Base-by-base conservation (phyloP, 2,329 filamentous ascomycete species). In the Aureobasidium sp. region DNA sequence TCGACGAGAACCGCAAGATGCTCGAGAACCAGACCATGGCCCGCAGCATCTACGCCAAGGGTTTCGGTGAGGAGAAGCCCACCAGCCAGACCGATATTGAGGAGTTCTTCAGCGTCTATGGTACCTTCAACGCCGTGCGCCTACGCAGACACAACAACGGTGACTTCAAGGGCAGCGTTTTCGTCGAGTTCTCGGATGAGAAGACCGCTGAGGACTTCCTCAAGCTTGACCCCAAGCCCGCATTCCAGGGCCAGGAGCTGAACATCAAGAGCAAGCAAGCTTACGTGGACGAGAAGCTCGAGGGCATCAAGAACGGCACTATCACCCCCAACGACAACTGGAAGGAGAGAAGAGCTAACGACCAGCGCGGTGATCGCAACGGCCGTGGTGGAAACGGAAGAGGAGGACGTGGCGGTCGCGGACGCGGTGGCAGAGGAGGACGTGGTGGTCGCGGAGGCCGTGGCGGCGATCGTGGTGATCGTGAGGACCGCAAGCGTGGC, bases 101-200 rank as follows among this genome's bases (percentile, higher is more conserved):
- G 79, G 86, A 86, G 64, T 97, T 96, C 80, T 96, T 97, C 74
- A 81, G 86, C 61, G 83, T 87, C 63, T 92, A 86, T 73, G 93
- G 92, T 50, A 82, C 88, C 36, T 84, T 90, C 69, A 90, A 89
- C 70, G 84, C 87, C 50, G 87, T 99, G 65, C 92, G 93, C 71
- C 88, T 99, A 65, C 90, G 95, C 67, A 91, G 94, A 67, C 10
- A 15, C 42, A 81, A 80, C 47, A 79, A 86, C 64, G 86, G 86
- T 69, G 77, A 82, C 58, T 99, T 97, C 86, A 99, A 99, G 83
- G 91, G 93, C 68, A 96, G 91, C 67, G 90, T 96, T 63, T 97
- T 97, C 72, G 90, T 96, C 66, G 93, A 97, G 75, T 99, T 97
- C 74, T 82, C 84, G 65, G 84, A 84, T 54, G 87, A 91, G 70